These are phyloP conservation scores for Didymella exigua DNA, from an alignment of 2,329 filamentous ascomycete genomes.

Conservation along the genomic window DNA sequence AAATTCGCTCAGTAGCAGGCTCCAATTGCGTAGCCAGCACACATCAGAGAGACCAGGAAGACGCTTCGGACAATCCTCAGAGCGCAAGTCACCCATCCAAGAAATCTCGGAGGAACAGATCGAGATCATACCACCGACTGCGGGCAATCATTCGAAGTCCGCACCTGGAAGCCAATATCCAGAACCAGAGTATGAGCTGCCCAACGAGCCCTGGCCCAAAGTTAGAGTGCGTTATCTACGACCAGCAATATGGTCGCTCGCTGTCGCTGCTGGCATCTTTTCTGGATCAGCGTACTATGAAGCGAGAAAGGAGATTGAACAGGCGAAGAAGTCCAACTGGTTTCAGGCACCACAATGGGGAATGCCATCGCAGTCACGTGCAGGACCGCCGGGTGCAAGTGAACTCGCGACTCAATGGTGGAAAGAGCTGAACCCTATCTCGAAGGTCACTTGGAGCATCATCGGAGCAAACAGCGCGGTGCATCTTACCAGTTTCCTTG, in stretches of 20 bases:
- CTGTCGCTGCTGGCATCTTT: slow-evolving; percentile 39
- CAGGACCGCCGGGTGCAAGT: slow-evolving; percentile 32
- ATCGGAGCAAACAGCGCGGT: slow-evolving; percentile 37
- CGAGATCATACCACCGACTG: slow-evolving; percentile 4
- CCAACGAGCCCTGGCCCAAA: slow-evolving; percentile 16
- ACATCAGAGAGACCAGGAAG: slow-evolving; percentile 8
- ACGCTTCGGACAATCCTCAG: slow-evolving; percentile 10
- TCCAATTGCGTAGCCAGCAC: slow-evolving; percentile 15
- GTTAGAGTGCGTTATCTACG: slow-evolving; percentile 32
- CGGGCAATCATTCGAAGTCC: neutral
- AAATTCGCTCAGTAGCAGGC: neutral
- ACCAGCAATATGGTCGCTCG: slow-evolving; percentile 38
- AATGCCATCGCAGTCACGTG: slow-evolving; percentile 17
- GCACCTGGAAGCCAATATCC: slow-evolving; percentile 7
- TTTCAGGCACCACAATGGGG: slow-evolving; percentile 27
- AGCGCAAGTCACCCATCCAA: slow-evolving; percentile 9
- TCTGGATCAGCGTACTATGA: slow-evolving; percentile 35
- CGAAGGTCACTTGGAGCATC: slow-evolving; percentile 35
- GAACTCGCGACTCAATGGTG: slow-evolving; percentile 35
- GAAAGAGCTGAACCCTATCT: slow-evolving; percentile 33
- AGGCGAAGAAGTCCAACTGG: slow-evolving; percentile 24
- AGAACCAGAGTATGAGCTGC: slow-evolving; percentile 1
- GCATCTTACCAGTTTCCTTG: slow-evolving; percentile 34
- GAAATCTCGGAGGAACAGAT: slow-evolving; percentile 13
- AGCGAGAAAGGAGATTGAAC: slow-evolving; percentile 35